phyloP scores from a whole-genome alignment of 2,329 filamentous ascomycete species.

The Didymella sp. region DNA sequence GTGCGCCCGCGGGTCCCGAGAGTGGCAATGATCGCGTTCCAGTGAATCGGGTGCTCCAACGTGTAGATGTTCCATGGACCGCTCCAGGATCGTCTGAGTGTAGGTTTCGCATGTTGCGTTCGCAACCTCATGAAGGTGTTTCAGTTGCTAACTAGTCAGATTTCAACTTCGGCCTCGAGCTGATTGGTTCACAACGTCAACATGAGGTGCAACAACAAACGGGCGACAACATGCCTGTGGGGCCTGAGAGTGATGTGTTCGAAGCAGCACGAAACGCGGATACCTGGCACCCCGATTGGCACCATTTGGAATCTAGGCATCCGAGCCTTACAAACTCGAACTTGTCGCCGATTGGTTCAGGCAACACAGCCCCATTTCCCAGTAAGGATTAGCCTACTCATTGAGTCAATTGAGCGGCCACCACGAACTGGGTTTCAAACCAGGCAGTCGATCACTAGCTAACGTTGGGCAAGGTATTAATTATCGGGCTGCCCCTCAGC shows the following conservation, averaged over 20 bases:
- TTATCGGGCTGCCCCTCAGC: slow-evolving; percentile 35
- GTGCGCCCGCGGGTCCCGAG: slow-evolving; percentile 13
- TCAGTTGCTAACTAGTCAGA: slow-evolving; percentile 44
- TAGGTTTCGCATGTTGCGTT: slow-evolving; percentile 37
- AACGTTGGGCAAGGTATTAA: slow-evolving; percentile 39
- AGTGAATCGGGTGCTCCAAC: slow-evolving; percentile 36
- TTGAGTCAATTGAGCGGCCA: slow-evolving; percentile 36
- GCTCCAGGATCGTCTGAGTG: slow-evolving; percentile 43
- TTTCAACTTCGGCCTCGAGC: slow-evolving; percentile 39
- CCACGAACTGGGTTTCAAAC: slow-evolving; percentile 36
- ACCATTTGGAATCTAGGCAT: slow-evolving; percentile 32
- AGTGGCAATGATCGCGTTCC: slow-evolving; percentile 33
- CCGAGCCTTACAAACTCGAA: slow-evolving; percentile 28
- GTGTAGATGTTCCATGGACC: slow-evolving; percentile 37
- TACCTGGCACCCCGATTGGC: slow-evolving; percentile 34
- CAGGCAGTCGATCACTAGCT: slow-evolving; percentile 25
- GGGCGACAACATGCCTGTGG: slow-evolving; percentile 24
- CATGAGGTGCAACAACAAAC: slow-evolving; percentile 36
- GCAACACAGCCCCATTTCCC: slow-evolving; percentile 26
- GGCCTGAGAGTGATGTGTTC: slow-evolving; percentile 31
- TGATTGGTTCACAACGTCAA: slow-evolving; percentile 39
- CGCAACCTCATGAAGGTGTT: slow-evolving; percentile 22
- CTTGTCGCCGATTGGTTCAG: slow-evolving; percentile 18
- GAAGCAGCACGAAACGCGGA: slow-evolving; percentile 44
- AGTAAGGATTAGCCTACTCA: slow-evolving; percentile 29